Evolutionary conservation across 495 filamentous ascomycete species (phyloP).

Genomic region (Amphirosellinia nigrospora): DNA sequence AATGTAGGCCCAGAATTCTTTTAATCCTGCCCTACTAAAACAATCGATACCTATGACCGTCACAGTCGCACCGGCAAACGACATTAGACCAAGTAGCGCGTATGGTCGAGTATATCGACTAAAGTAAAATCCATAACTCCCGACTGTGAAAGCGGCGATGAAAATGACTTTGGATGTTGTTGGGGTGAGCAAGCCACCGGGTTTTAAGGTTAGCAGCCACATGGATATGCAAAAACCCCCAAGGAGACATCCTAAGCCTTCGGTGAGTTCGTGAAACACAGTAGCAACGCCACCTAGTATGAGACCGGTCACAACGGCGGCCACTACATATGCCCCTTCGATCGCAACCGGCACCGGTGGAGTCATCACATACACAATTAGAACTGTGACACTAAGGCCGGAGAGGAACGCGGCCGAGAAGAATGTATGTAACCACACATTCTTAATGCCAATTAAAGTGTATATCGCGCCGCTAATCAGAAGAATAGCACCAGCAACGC

Average conservation of each 20-base stretch:
- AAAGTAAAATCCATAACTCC: slow-evolving; percentile 75
- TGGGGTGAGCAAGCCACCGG: slow-evolving; percentile 73
- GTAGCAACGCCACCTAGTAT: slow-evolving; percentile 78
- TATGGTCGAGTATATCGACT: slow-evolving; percentile 79
- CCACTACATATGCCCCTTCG: slow-evolving; percentile 89
- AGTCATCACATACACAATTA: slow-evolving; percentile 90
- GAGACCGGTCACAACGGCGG: slow-evolving; percentile 73
- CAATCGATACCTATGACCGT: slow-evolving; percentile 88
- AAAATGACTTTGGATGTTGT: slow-evolving; percentile 71
- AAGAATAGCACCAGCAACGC: slow-evolving; percentile 78
- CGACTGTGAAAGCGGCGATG: slow-evolving; percentile 73
- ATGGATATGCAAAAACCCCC: slow-evolving; percentile 89
- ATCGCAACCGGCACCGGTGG: slow-evolving; percentile 76
- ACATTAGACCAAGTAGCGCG: slow-evolving; percentile 73
- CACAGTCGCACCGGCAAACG: slow-evolving; percentile 82
- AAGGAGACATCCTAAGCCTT: slow-evolving; percentile 84
- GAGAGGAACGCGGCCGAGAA: slow-evolving; percentile 77
- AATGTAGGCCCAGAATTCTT: slow-evolving; percentile 95
- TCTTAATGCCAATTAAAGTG: slow-evolving; percentile 82
- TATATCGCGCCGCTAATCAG: slow-evolving; percentile 71
- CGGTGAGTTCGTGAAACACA: slow-evolving; percentile 83
- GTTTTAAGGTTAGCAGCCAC: slow-evolving; percentile 83
- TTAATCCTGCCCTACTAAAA: slow-evolving; percentile 84
- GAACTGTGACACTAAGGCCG: slow-evolving; percentile 75
- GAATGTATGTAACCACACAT: slow-evolving; percentile 82